Evolutionary conservation across 179 eudicot species (phyloP).

Genomic region (Spergularia azorica): DNA sequence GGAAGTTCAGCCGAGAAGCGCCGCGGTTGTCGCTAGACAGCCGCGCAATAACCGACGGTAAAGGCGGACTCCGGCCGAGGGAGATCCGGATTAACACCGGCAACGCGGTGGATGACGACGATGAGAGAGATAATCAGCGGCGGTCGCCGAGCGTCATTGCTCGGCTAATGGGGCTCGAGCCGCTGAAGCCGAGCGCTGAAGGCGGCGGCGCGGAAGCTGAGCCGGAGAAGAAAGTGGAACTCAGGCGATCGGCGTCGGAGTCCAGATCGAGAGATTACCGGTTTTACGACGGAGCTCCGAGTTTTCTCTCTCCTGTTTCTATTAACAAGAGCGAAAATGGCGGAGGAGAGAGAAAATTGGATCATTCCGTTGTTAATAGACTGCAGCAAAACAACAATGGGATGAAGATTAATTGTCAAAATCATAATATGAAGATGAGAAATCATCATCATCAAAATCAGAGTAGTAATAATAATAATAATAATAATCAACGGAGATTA

Average conservation of each 20-base stretch:
- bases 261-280: slow-evolving; percentile 76
- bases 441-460: too few species aligned
- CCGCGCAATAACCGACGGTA: slow-evolving; percentile 58
- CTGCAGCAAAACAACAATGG: neutral
- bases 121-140: slow-evolving; percentile 42
- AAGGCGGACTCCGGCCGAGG: slow-evolving; percentile 62
- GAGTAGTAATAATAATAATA: slow-evolving; percentile 11
- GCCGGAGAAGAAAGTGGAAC: slow-evolving; percentile 52
- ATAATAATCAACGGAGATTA: slow-evolving; percentile 32
- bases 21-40: slow-evolving; percentile 87
- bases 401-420: neutral
- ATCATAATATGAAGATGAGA: slow-evolving; percentile 8
- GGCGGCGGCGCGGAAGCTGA: neutral
- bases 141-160: slow-evolving; percentile 89
- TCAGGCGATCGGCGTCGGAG: slow-evolving; percentile 86
- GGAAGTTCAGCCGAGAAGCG: slow-evolving; percentile 71
- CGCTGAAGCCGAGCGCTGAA: slow-evolving; percentile 31
- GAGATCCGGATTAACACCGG: slow-evolving; percentile 49
- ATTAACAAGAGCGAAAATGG: neutral
- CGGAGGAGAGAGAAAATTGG: slow-evolving; percentile 27
- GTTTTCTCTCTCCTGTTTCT: slow-evolving; percentile 23
- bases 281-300: slow-evolving; percentile 35
- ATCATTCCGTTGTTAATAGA: slow-evolving; percentile 23
- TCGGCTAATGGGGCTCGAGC: slow-evolving; percentile 86
- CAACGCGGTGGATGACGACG: slow-evolving; percentile 18